Base-by-base conservation (phyloP, 2,329 filamentous ascomycete species). In the Phaeosphaeriaceae sp. region DNA sequence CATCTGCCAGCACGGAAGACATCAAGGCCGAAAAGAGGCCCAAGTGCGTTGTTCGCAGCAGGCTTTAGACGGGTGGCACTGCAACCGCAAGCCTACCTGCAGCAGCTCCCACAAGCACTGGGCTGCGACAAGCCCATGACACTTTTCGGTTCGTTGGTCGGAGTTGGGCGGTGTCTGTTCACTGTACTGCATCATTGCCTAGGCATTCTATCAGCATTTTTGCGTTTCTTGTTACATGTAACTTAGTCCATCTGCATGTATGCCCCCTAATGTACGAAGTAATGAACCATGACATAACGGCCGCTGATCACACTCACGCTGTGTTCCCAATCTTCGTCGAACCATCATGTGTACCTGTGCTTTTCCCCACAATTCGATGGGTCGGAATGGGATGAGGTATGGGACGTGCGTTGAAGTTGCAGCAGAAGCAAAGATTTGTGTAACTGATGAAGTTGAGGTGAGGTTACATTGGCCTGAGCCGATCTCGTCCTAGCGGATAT, bases 211-310 rank as follows among this genome's bases (percentile, higher is more conserved):
- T 65, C 56, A 67, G 65, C 58, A 57, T 53, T 33, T 36, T 51
- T 48, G 48, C 51, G 61, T 50, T 36, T 7, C 48, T 33, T 44
- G 44, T 67, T 61, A 17, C 63, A 60, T 72, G 67, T 71, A 71
- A 24, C 66, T 53, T 72, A 69, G 58, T 56, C 60, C 58, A 45
- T 59, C 58, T 51, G 51, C 50, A 54, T 62, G 53, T 60, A 54
- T 58, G 53, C 57, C 54, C 49, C 55, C 51, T 66, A 67, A 69
- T 69, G 67, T 71, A 68, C 65, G 60, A 56, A 50, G 31, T 36
- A 36, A 36, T 36, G 31, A 24, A 10, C 27, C 68, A 68, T 68
- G 63, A 64, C 40, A 48, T 46, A 59, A 47, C 44, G 51, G 44
- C 46, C 47, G 40, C n/a, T 19, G 17, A 41, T 50, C 48, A 21